Conservation (phyloP, 1,284 basidiomycete species). For the Rhodotorula sp. region DNA sequence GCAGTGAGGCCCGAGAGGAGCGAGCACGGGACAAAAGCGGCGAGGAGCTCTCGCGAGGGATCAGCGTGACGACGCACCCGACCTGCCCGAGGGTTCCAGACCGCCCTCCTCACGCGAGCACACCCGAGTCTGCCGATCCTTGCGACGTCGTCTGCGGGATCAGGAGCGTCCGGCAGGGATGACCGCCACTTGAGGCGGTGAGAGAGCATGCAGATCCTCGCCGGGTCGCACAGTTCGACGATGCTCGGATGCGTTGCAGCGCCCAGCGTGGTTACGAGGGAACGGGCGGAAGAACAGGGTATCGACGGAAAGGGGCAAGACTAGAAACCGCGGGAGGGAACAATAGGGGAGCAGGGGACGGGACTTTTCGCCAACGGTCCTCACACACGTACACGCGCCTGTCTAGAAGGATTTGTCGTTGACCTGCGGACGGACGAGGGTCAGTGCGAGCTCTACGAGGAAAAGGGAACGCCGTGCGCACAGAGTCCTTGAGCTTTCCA, state of each 20-base stretch:
- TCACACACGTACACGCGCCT: background rate
- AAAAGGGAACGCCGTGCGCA: background rate
- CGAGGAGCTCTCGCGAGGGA: background rate
- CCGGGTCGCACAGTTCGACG: background rate
- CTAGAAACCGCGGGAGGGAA: background rate
- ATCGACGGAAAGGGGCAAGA: background rate
- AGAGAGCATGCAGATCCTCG: too few relatives aligned
- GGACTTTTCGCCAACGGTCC: background rate
- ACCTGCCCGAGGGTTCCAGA: too few relatives aligned
- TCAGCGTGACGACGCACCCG: background rate
- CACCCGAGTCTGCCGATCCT: too few relatives aligned
- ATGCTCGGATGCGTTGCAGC: background rate
- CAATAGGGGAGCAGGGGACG: background rate
- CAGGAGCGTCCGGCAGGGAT: too few relatives aligned
- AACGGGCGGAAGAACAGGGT: background rate
- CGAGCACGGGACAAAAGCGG: too few relatives aligned
- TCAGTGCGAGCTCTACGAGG: background rate
- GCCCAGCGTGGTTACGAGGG: background rate
- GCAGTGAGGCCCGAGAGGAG: too few relatives aligned
- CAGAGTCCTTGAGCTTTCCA: conserved; percentile 46
- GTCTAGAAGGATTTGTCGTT: conserved; percentile 42
- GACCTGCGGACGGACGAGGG: conserved; percentile 5
- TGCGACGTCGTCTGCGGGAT: too few relatives aligned
- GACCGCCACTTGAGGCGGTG: too few relatives aligned
- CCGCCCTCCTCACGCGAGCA: too few relatives aligned